Percentiles rank a stretch among this genome's conserved stretches.
phyloP scores from a whole-genome alignment of 768 basidiomycete species.

The Collybia sordida region DNA sequence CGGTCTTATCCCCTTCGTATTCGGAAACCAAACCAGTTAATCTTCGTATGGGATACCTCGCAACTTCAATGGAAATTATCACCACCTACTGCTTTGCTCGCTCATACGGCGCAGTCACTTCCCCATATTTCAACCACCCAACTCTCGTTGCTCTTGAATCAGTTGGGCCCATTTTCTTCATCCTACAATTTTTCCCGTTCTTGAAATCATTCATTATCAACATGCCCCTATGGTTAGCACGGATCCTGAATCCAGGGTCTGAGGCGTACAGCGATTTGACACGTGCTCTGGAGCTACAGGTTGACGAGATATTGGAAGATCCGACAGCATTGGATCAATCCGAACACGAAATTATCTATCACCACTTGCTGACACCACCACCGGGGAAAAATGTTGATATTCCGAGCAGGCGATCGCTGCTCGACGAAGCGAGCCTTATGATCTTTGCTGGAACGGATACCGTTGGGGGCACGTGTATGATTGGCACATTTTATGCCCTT shows the following conservation, averaged over 20 bases:
- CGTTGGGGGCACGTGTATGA: conserved; percentile 21
- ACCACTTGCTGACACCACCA: conserved; percentile 21
- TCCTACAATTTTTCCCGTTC: conserved; percentile 21
- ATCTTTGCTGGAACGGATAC: conserved; percentile 34
- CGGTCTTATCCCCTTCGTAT: conserved; percentile 4
- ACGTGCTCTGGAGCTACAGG: conserved; percentile 14
- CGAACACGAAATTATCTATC: conserved; percentile 37
- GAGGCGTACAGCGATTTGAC: conserved; percentile 14
- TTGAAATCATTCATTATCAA: conserved; percentile 11
- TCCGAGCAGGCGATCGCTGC: conserved; percentile 15
- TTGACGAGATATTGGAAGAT: conserved; percentile 25
- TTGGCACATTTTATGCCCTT: conserved; percentile 24
- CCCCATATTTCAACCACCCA: conserved; percentile 23
- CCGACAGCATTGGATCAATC: conserved; percentile 20
- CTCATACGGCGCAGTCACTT: conserved; percentile 20
- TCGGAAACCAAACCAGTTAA: conserved; percentile 13
- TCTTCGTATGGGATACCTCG: conserved; percentile 23
- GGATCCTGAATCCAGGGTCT: conserved; percentile 11
- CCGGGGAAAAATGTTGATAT: conserved; percentile 10
- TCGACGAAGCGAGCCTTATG: conserved; percentile 21
- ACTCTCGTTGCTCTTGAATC: conserved; percentile 20
- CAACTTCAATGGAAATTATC: conserved; percentile 28
- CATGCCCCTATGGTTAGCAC: conserved; percentile 16
- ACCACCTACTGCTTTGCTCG: conserved; percentile 29
- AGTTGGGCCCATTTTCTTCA: conserved; percentile 1